Base-by-base conservation (phyloP, 2,329 filamentous ascomycete species). In the Periglandula ipomoeae region DNA sequence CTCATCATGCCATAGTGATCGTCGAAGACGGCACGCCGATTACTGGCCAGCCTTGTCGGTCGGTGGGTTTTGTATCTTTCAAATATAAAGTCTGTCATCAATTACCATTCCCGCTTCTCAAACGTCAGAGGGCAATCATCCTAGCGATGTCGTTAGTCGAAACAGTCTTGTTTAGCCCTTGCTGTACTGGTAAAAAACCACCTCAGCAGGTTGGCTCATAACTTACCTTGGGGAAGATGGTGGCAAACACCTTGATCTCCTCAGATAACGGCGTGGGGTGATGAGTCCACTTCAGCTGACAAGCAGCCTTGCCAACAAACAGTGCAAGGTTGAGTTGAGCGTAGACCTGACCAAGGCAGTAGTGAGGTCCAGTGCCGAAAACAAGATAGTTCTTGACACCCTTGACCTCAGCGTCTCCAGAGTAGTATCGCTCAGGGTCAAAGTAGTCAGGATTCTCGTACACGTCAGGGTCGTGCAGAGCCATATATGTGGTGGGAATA, bases 201-300 rank as follows among this genome's bases (percentile, higher is more conserved):
- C n/a, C n/a, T n/a, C n/a, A n/a, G n/a, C n/a, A n/a, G 11, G 30
- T 13, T 32, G 30, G 7, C 10, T 5, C 30, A 32, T 32, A 46
- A 71, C 83, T 67, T 71, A 94, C 90, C 85, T 86, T 85, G 49
- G 93, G 93, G 78, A 98, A 98, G 59, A 98, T 95, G 24, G 89
- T 96, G 37, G 93, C 93, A 71, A 97, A 98, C 57, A 97, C 91
- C 74, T 95, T 91, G 69, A 98, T 97, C 68, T 95, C 84, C 71
- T 98, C 93, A 0, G 88, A 95, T 51, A 75, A 62, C 0, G 86
- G 81, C 10, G 93, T 97, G 17, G 89, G 70, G 64, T 89, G 82
- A 68, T 98, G 93, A 65, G 83, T 79, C 91, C 91, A 97, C 68
- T 97, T 82, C 57, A 97, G 75, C 63, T 83, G 75, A 66, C 95